A percentile compares a stretch with the other conserved stretches of the same genome.
Conservation (phyloP, 2,329 filamentous ascomycete genomes). For the Sclerotinia nivalis region DNA sequence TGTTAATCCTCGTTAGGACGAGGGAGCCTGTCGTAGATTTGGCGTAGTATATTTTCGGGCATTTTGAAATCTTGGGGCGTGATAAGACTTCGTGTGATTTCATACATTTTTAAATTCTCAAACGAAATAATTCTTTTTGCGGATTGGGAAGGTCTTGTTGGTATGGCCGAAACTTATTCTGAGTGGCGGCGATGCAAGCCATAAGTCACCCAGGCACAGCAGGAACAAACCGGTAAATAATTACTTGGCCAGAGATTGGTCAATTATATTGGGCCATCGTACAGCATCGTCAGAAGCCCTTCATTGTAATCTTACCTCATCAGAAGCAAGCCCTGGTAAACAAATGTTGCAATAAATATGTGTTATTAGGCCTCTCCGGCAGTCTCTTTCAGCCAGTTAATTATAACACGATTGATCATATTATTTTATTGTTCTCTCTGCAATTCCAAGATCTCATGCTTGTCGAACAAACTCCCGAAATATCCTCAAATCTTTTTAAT, state of each 20-base stretch:
- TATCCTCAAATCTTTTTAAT: not conserved
- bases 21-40: not conserved
- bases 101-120: not conserved
- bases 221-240: not conserved
- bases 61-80: not conserved
- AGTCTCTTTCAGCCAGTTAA: too few relatives aligned
- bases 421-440: not conserved
- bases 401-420: too few relatives aligned
- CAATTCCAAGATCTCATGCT: not conserved
- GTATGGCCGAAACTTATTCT: not conserved
- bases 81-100: not conserved
- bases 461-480: not conserved
- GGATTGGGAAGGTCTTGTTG: not conserved
- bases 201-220: not conserved
- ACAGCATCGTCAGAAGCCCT: not conserved
- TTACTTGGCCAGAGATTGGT: not conserved
- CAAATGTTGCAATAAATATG: not conserved
- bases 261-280: not conserved
- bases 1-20: not conserved
- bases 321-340: not conserved
- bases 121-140: not conserved
- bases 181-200: constrained; percentile 3
- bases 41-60: not conserved
- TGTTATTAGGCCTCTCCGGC: not conserved
- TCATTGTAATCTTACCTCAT: constrained; percentile 2